A percentile compares a stretch with the other conserved stretches of the same genome.
Evolutionary conservation across 768 basidiomycete genomes (phyloP).

Genomic region (Rhizopogon sp.): DNA sequence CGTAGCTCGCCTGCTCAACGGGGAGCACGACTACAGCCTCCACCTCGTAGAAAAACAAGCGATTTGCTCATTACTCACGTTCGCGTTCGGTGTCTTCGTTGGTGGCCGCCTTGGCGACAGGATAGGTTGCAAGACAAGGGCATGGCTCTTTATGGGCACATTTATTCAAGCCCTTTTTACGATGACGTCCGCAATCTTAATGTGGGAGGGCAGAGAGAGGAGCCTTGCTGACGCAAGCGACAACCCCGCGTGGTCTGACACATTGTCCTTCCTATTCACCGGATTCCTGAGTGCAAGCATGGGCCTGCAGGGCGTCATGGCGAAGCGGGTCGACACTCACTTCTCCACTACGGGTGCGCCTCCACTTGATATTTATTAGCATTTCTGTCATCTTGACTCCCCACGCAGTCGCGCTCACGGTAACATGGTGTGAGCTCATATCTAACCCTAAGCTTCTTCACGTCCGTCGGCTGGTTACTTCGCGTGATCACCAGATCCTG

Average conservation of each 20-base stretch:
- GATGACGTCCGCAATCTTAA: conserved; percentile 60
- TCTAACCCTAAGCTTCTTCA: conserved; percentile 74
- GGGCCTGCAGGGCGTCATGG: conserved; percentile 79
- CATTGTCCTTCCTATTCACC: conserved; percentile 57
- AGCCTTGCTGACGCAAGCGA: conserved; percentile 48
- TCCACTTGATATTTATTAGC: neutral
- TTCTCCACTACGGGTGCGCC: conserved; percentile 73
- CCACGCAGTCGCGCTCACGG: conserved; percentile 68
- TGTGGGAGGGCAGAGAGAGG: conserved; percentile 61
- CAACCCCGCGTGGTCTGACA: conserved; percentile 62
- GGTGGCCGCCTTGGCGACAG: conserved; percentile 67
- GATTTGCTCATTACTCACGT: conserved; percentile 63
- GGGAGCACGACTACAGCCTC: conserved; percentile 47
- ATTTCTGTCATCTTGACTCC: conserved; percentile 1
- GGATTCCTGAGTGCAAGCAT: conserved; percentile 75
- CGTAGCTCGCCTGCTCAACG: conserved; percentile 66
- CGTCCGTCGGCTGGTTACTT: conserved; percentile 41
- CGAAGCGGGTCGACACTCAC: conserved; percentile 69
- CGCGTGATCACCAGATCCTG: conserved; percentile 69
- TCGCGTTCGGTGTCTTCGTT: conserved; percentile 63
- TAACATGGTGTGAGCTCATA: conserved; percentile 88
- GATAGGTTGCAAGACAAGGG: conserved; percentile 60
- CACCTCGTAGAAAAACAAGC: conserved; percentile 78
- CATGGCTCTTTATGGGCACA: conserved; percentile 68
- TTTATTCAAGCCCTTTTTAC: conserved; percentile 68